Conservation (phyloP, 1,284 basidiomycete species). For the Marasmius oreades region DNA sequence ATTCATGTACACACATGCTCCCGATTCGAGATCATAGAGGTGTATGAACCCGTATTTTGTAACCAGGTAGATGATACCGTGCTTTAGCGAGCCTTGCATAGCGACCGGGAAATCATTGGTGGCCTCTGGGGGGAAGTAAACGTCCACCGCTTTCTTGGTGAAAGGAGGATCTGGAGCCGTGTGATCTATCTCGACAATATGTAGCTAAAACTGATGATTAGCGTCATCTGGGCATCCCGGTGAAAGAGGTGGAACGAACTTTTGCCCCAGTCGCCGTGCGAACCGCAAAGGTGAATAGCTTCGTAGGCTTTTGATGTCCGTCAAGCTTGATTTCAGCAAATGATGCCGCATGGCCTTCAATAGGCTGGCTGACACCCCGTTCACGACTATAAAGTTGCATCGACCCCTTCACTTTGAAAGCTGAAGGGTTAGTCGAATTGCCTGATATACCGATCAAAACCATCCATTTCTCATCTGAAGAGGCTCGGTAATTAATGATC, state of each 20-base stretch:
- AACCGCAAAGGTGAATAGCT: constrained; percentile 95
- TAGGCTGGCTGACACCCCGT: constrained; percentile 95
- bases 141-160: constrained; percentile 97
- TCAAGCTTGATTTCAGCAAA: constrained; percentile 93
- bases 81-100: constrained; percentile 97
- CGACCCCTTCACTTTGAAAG: constrained; percentile 96
- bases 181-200: constrained; percentile 99
- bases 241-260: constrained; percentile 45
- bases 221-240: constrained; percentile 1
- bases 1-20: constrained; percentile 99
- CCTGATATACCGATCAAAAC: constrained; percentile 95
- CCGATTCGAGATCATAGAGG: constrained; percentile 98
- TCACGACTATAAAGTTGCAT: constrained; percentile 94
- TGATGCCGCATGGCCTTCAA: constrained; percentile 97
- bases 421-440: constrained; percentile 87
- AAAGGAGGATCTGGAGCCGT: constrained; percentile 94
- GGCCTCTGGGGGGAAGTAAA: constrained; percentile 99
- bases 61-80: constrained; percentile 96
- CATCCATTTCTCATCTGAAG: constrained; percentile 95
- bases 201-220: constrained; percentile 59
- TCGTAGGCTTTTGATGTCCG: constrained; percentile 79
- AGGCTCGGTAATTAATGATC: constrained; percentile 98
- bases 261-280: constrained; percentile 96
- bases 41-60: constrained; percentile 99
- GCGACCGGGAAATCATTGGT: constrained; percentile 99